phyloP scores from a whole-genome alignment of 2,329 filamentous ascomycete species.

The Bipolaris cookei region DNA sequence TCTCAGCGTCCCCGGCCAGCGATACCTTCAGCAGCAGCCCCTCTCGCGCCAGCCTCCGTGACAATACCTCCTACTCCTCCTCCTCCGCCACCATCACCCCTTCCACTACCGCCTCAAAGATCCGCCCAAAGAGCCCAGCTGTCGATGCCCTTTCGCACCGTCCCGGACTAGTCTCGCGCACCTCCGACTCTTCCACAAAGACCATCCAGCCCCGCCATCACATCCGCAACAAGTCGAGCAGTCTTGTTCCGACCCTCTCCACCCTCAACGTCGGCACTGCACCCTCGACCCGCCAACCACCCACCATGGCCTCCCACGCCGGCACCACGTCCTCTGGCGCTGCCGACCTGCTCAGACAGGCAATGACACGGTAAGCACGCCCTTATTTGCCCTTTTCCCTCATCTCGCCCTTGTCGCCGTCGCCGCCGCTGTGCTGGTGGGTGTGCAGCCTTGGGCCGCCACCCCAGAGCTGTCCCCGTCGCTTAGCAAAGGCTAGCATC shows the following conservation, averaged over 20 bases:
- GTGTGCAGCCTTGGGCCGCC: not conserved
- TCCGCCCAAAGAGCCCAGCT: constrained; percentile 28
- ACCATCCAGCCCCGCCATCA: constrained; percentile 40
- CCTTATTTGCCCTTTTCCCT: not conserved
- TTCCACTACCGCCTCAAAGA: constrained; percentile 10
- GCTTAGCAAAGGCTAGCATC: constrained; percentile 27
- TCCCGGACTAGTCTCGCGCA: constrained; percentile 43
- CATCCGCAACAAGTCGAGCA: constrained; percentile 49
- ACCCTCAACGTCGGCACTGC: constrained; percentile 39
- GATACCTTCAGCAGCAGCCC: constrained; percentile 23
- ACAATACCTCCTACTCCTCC: constrained; percentile 7
- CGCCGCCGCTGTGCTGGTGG: not conserved
- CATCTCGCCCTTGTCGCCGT: not conserved
- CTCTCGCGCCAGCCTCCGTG: constrained; percentile 20
- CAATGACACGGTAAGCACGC: constrained; percentile 61
- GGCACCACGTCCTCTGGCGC: constrained; percentile 58
- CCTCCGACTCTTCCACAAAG: constrained; percentile 37
- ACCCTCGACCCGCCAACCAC: constrained; percentile 36
- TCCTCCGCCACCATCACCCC: not conserved
- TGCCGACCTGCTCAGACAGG: constrained; percentile 64
- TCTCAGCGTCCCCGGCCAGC: constrained; percentile 21
- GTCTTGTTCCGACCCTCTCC: constrained; percentile 55
- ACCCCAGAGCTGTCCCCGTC: constrained; percentile 10
- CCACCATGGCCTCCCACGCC: constrained; percentile 42
- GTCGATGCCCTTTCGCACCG: constrained; percentile 40